Percentiles rank a stretch among this genome's conserved stretches.
phyloP scores from a whole-genome alignment of 306 rosid genomes.

The Urtica urens region DNA sequence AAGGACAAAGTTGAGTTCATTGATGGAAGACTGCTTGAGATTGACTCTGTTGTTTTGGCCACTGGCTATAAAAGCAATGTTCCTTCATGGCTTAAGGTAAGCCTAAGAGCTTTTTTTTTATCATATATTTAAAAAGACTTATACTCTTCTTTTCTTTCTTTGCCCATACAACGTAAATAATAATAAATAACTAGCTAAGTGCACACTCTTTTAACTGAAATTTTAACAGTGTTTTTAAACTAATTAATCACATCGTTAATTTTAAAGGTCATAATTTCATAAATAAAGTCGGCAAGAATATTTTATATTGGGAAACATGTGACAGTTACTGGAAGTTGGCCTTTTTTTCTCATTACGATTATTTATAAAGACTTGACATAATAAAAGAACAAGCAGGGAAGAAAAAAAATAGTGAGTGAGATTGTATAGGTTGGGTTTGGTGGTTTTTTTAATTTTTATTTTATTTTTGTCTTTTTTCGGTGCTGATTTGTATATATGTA shows the following conservation, averaged over 20 bases:
- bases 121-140: too few relatives aligned
- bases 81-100: conserved; percentile 96
- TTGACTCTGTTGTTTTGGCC: conserved; percentile 83
- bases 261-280: too few relatives aligned
- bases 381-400: not conserved
- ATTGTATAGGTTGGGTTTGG: conserved; percentile 12
- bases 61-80: conserved; percentile 94
- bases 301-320: conserved; percentile 22
- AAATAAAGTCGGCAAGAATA: too few relatives aligned
- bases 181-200: too few relatives aligned
- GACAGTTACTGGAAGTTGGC: conserved; percentile 35
- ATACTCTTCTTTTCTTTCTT: too few relatives aligned
- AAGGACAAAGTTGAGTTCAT: conserved; percentile 55
- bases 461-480: not conserved
- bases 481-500: not conserved
- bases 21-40: conserved; percentile 43
- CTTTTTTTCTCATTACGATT: not conserved
- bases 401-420: conserved; percentile 1
- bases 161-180: too few relatives aligned
- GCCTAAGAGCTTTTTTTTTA: conserved; percentile 11
- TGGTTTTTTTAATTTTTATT: too few relatives aligned
- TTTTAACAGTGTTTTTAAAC: too few relatives aligned
- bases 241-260: too few relatives aligned
- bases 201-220: too few relatives aligned
- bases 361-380: not conserved